Percentiles rank a stretch among this genome's conserved stretches.
These are phyloP conservation scores for Geotrichum cucujoidarum DNA, from an alignment of 1,139 yeast genomes.

Conservation along the genomic window DNA sequence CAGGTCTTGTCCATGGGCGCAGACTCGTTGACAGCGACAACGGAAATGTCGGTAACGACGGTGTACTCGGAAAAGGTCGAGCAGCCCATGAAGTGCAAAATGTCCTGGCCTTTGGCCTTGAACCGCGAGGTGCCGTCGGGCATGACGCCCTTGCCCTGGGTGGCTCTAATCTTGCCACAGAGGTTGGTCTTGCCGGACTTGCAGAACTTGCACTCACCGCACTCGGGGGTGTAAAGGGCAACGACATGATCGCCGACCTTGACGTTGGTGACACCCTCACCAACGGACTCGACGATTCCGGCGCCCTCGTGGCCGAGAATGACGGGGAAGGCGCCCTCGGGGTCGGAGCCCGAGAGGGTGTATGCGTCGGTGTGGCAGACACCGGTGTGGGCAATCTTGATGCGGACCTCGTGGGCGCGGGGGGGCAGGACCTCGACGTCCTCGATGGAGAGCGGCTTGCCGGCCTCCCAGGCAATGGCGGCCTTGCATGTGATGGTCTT, in stretches of 20 bases:
- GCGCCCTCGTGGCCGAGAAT: slow-evolving; percentile 96
- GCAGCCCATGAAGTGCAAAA: slow-evolving; percentile 95
- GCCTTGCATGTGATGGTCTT: slow-evolving; percentile 86
- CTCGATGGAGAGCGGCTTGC: slow-evolving; percentile 74
- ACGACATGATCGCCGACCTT: slow-evolving; percentile 87
- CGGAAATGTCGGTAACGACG: slow-evolving; percentile 96
- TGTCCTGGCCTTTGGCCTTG: slow-evolving; percentile 61
- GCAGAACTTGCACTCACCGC: slow-evolving; percentile 93
- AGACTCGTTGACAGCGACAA: slow-evolving; percentile 79
- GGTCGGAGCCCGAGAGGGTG: slow-evolving; percentile 89
- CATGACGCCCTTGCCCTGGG: slow-evolving; percentile 88
- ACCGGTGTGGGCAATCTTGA: slow-evolving; percentile 81
- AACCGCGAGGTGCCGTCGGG: slow-evolving; percentile 95
- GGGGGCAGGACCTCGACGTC: slow-evolving; percentile 90
- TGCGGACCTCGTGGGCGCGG: slow-evolving; percentile 93
- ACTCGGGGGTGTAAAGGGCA: slow-evolving; percentile 93
- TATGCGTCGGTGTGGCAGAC: slow-evolving; percentile 98
- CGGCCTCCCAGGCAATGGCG: slow-evolving; percentile 96
- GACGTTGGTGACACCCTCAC: slow-evolving; percentile 86
- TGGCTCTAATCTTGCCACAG: slow-evolving; percentile 85
- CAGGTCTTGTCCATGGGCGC: slow-evolving; percentile 87
- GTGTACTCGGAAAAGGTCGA: slow-evolving; percentile 96
- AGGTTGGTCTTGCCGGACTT: slow-evolving; percentile 91
- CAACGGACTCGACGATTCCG: slow-evolving; percentile 87
- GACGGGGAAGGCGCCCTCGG: slow-evolving; percentile 90